Conservation (phyloP, 2,329 filamentous ascomycete genomes). For the Lecanicillium sp. region DNA sequence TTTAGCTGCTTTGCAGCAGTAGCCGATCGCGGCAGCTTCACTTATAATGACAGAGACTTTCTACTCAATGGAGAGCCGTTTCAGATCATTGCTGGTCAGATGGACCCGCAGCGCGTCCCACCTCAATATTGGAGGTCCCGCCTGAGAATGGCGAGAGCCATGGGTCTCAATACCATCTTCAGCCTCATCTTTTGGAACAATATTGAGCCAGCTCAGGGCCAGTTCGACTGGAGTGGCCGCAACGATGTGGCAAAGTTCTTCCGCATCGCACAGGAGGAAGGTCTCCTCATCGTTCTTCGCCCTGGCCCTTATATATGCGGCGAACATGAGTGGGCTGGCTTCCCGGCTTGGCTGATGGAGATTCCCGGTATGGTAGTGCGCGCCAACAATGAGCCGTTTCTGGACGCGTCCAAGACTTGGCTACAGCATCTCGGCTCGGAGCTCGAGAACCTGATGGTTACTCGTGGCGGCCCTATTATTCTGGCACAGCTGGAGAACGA, state of each 20-base stretch:
- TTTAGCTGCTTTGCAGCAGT: too few species aligned
- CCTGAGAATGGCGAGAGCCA: conserved; percentile 74
- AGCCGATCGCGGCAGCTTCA: conserved; percentile 26
- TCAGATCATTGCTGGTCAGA: conserved; percentile 40
- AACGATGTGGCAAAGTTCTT: conserved; percentile 40
- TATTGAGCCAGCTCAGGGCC: conserved; percentile 31
- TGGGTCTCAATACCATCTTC: conserved; percentile 66
- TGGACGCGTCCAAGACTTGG: conserved; percentile 29
- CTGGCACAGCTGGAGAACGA: conserved; percentile 46
- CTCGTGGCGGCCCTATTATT: conserved; percentile 36
- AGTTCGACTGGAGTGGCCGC: conserved; percentile 26
- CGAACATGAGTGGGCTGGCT: conserved; percentile 41
- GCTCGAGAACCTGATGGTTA: conserved; percentile 27
- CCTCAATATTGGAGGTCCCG: conserved; percentile 37
- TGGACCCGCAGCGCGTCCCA: conserved; percentile 42
- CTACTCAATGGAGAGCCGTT: conserved; percentile 30
- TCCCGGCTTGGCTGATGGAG: conserved; percentile 36
- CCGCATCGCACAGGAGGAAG: conserved; percentile 33
- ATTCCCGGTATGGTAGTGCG: conserved; percentile 33
- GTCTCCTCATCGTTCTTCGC: conserved; percentile 33
- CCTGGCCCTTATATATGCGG: conserved; percentile 42
- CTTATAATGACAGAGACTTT: conserved; percentile 30
- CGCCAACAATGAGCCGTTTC: conserved; percentile 30
- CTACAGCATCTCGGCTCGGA: conserved; percentile 29
- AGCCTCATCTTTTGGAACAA: conserved; percentile 44